Base-by-base conservation (phyloP, 2,329 filamentous ascomycete genomes). In the Bipolaris cookei region DNA sequence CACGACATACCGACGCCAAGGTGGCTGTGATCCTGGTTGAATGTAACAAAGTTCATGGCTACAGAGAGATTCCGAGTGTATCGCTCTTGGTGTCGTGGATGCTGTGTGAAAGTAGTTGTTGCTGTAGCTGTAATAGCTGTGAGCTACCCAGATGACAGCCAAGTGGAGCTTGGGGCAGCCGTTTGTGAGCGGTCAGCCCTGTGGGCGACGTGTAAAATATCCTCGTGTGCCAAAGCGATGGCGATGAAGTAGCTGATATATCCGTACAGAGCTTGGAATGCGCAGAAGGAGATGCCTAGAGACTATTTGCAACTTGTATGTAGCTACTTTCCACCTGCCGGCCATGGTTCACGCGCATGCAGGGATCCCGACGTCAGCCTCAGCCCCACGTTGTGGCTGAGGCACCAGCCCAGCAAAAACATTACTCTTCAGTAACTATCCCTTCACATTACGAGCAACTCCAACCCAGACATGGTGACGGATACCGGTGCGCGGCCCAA, bases 11-110 rank as follows among this genome's bases (percentile, higher is more conserved):
- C 94, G 68, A 99, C 93, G 81, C 94, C 94, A 64, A 99, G 84
- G 78, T 94, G 94, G 84, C 91, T 96, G 82, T 97, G 92, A 82
- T 99, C 95, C 83, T 99, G 95, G 79, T 99, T 99, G 80, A 98
- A 99, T 39, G 94, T 97, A 71, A 99, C 92, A 80, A 96, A 99
- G 79, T 99, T 99, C 82, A 98, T 92, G 41, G 67, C 66, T 46
- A 88, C 55, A 61, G 65, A 69, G 43, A 61, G 66, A 69, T 39
- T 43, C 48, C 21, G 55, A 16, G 34, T 37, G 49, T 42, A 49
- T 16, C 47, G 60, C 18, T 58, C 44, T 16, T 35, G 14, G 49
- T 50, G n/a, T 42, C 37, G 42, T 44, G 34, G 51, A 44, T 44
- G 42, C 28, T 58, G 28, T 49, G 28, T 30, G 28, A 30, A 30